Conservation (phyloP, 169 alveolate genomes). For the Cryptosporidium meleagridis region DNA sequence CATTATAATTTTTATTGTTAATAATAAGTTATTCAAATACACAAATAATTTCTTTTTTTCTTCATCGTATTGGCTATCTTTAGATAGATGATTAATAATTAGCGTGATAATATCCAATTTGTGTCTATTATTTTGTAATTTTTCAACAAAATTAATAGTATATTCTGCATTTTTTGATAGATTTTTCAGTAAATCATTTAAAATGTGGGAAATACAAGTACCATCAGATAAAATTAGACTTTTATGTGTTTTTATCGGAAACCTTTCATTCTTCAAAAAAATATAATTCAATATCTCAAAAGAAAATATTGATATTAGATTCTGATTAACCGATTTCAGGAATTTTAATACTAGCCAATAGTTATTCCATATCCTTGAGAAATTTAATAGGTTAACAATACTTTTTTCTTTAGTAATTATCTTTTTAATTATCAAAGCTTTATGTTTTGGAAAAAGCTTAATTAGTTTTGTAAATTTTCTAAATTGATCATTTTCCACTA, state of each 20-base stretch:
- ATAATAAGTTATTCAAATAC: not conserved
- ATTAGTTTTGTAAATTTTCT: not conserved
- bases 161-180: not conserved
- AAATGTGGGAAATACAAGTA: constrained; percentile 12
- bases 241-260: not conserved
- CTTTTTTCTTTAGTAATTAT: not conserved
- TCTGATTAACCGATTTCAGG: not conserved
- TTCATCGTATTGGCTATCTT: not conserved
- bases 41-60: not conserved
- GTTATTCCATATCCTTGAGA: constrained; percentile 7
- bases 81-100: not conserved
- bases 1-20: not conserved
- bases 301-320: not conserved
- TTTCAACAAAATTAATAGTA: constrained; percentile 13
- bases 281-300: not conserved
- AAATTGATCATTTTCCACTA: not conserved
- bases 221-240: not conserved
- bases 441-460: not conserved
- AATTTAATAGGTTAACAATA: not conserved
- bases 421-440: not conserved
- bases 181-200: constrained; percentile 18
- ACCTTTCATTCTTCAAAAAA: constrained; percentile 13
- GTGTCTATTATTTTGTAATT: not conserved
- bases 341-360: constrained; percentile 33
- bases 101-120: constrained; percentile 26